Evolutionary conservation across 179 eudicot species (phyloP), one percentile per base, ranked within the genome.

Genomic region (Pouteria campechiana): DNA sequence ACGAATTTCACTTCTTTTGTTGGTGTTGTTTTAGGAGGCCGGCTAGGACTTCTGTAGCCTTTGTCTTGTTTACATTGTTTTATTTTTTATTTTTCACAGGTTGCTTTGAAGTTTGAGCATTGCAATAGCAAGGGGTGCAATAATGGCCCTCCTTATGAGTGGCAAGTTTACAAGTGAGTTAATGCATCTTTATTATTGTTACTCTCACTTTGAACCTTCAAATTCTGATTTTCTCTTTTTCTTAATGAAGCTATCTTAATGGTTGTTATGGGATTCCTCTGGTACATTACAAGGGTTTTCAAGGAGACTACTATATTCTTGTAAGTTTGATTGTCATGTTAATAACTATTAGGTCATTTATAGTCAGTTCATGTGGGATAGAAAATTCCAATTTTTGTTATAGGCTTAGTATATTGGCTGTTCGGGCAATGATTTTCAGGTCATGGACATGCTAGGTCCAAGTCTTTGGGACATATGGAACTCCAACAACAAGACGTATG

Each of bases 91-190:
- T 30, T 42, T 10, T 31, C 10, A 18, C 46, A 73, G 79, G 79
- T 73, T 35, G 79, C 79, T 3, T 21, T 73, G 65, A 73, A 73
- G 41, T 56, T 73, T 22, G 79, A 73, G 60, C 79, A 68, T 34
- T 56, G 72, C 30, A 73, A 66, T 48, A 65, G 79, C 34, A 73
- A 68, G 48, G 79, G 79, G 17, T 73, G 79, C 47, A 73, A 50
- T 50, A 64, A 73, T 64, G 79, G 79, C 9, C 72, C 79, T 3
- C 79, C 75, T 39, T 53, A 64, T 49, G 79, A 73, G 54, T 73
- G 79, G 79, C 75, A 68, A 60, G 75, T 73, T 39, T 73, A 73
- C 52, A 68, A 48, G 71, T 65, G 39, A 15, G 44, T 22, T 1
- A 21, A 17, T 35, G 16, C 15, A 12, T 27, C 13, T 13, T 9